Percentiles rank a stretch among this genome's conserved stretches.
Evolutionary conservation across 75 land plant species (phyloP).

Genomic region (Pinus taeda): DNA sequence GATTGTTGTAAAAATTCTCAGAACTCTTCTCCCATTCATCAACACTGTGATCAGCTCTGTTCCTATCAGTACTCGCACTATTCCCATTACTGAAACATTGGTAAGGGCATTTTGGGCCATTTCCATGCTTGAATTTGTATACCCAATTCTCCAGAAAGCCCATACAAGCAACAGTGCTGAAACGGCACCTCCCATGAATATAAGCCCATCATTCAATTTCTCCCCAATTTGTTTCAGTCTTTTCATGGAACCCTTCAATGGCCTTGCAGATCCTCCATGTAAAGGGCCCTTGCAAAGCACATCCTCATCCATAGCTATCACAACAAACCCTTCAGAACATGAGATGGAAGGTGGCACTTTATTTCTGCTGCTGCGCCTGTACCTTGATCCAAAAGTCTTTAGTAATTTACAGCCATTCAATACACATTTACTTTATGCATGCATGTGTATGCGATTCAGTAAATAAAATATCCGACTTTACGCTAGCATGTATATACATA

Average conservation of each 20-base stretch:
- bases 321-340: too few relatives aligned
- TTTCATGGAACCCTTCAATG: neutral
- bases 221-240: neutral
- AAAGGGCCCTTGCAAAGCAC: neutral
- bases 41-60: neutral
- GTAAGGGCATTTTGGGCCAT: neutral
- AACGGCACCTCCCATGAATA: constrained; percentile 34
- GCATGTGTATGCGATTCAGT: too few relatives aligned
- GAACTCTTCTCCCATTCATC: constrained; percentile 4
- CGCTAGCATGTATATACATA: too few relatives aligned
- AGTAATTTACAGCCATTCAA: too few relatives aligned
- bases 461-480: too few relatives aligned
- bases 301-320: neutral
- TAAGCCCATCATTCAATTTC: constrained; percentile 14
- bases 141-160: constrained; percentile 18
- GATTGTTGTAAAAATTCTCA: neutral
- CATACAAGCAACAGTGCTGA: constrained; percentile 38
- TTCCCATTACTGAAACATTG: too few relatives aligned
- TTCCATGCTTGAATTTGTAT: neutral
- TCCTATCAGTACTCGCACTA: neutral
- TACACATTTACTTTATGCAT: too few relatives aligned
- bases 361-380: too few relatives aligned
- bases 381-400: too few relatives aligned
- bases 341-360: too few relatives aligned
- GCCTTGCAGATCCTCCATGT: neutral